Percentiles rank a stretch among this genome's conserved stretches.
Conservation (phyloP, 2,329 filamentous ascomycete species). For the Xylogone sp. region DNA sequence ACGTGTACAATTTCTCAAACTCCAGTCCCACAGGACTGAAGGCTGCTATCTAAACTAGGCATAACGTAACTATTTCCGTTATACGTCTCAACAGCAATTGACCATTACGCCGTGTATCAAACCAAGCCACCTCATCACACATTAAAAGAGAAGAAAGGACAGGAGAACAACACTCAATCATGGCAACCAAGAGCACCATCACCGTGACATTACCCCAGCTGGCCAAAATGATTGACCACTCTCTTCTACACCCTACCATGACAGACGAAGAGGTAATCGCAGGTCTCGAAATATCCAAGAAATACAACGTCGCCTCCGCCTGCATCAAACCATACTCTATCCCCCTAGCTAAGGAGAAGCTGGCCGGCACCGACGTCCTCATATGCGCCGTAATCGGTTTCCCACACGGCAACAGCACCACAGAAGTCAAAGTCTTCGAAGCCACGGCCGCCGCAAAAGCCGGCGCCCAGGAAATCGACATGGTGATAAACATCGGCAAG, state of each 20-base stretch:
- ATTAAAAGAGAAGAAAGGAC: no score
- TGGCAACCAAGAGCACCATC: conserved; percentile 21
- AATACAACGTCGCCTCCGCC: conserved; percentile 49
- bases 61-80: no score
- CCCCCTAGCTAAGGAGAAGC: conserved; percentile 40
- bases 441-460: conserved; percentile 41
- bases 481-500: conserved; percentile 60
- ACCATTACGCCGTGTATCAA: no score
- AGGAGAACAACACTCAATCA: neutral
- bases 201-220: conserved; percentile 41
- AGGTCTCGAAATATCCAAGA: conserved; percentile 44
- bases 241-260: conserved; percentile 58
- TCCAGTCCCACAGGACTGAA: no score
- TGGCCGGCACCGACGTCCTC: conserved; percentile 44
- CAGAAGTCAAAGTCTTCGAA: conserved; percentile 50
- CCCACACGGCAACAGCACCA: conserved; percentile 55
- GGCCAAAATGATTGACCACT: conserved; percentile 57
- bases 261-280: conserved; percentile 49
- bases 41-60: no score
- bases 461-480: conserved; percentile 53
- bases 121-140: no score
- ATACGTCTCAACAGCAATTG: no score
- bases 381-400: conserved; percentile 59
- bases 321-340: conserved; percentile 57
- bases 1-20: no score